Conservation (phyloP, 2,329 filamentous ascomycete species). For the Claviceps quebecensis region DNA sequence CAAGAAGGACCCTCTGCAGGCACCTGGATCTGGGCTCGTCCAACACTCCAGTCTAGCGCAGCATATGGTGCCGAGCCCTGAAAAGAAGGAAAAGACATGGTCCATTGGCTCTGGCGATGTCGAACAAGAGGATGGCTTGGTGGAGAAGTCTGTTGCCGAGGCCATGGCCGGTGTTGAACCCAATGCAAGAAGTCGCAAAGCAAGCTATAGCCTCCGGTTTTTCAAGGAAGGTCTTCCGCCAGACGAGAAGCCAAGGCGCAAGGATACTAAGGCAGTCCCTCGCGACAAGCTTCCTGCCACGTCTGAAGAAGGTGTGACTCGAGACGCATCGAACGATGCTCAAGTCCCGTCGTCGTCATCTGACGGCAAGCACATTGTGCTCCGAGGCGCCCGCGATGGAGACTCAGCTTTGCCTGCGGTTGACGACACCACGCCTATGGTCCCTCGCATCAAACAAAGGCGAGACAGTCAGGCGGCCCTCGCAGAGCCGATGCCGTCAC, state of each 20-base stretch:
- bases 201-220: slow-evolving; percentile 51
- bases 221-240: slow-evolving; percentile 51
- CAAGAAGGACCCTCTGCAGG: slow-evolving; percentile 7
- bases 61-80: slow-evolving; percentile 29
- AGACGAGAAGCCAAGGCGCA: slow-evolving; percentile 41
- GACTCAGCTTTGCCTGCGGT: slow-evolving; percentile 1
- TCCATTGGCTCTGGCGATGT: slow-evolving; percentile 43
- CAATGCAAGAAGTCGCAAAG: slow-evolving; percentile 51
- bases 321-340: neutral
- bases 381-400: neutral
- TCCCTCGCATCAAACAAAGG: slow-evolving; percentile 7
- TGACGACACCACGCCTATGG: slow-evolving; percentile 8
- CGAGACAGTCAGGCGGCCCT: slow-evolving; percentile 11
- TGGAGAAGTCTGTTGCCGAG: slow-evolving; percentile 51
- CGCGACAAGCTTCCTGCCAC: slow-evolving; percentile 29
- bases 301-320: slow-evolving; percentile 16
- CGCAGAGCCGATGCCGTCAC: slow-evolving; percentile 9
- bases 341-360: neutral
- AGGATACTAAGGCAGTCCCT: slow-evolving; percentile 25
- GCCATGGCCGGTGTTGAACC: slow-evolving; percentile 47
- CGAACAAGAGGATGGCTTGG: slow-evolving; percentile 38
- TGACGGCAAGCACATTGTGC: neutral
- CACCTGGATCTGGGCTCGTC: slow-evolving; percentile 11
- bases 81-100: slow-evolving; percentile 52
- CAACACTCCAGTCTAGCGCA: slow-evolving; percentile 27